Evolutionary conservation across 192 early-diverging fungal genomes (phyloP), one percentile per base, ranked within the genome.

Genomic region (Paraglomus occultum): DNA sequence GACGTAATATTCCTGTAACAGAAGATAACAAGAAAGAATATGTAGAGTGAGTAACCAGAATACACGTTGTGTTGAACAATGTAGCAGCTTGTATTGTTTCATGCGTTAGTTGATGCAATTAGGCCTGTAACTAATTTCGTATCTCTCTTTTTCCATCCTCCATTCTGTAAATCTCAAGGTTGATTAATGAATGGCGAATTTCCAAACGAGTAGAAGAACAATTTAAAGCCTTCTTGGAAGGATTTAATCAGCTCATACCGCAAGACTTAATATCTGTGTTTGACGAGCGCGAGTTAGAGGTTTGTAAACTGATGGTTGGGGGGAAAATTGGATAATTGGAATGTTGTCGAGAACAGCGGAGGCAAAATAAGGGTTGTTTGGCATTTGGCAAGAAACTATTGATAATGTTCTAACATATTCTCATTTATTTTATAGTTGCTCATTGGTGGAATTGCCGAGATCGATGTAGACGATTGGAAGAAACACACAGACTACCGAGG

Each of bases 401-500:
- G n/a, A n/a, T n/a, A n/a, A n/a, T n/a, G n/a, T n/a, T n/a, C 49
- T 15, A 50, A 15, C 49, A 50, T 4, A 15, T 50, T 10, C 18
- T 8, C 31, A 23, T 70, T 46, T 59, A 39, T 49, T 51, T 47
- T 49, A 18, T 40, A 70, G 90, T 81, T 99, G 51, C 84, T 99
- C 38, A 96, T 99, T 81, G 94, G 96, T 22, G 96, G 96, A 64
- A 88, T 99, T 71, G 91, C 91, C 40, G 95, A 99, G 66, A 93
- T 99, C 66, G 95, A 99, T 79, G 82, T 95, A 6, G 95, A 96
- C 49, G 96, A 99, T 80, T 99, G 96, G 96, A 95, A 94, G 85
- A 99, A 97, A 81, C 85, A 97, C 72, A 99, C 95, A 1, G 95
- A 99, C 75, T 99, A 99, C 72, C 79, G 96, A 67, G 95, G 95